These are phyloP conservation scores for Nelumbo lutea DNA, from an alignment of 164 flowering plant genomes.

Conservation along the genomic window DNA sequence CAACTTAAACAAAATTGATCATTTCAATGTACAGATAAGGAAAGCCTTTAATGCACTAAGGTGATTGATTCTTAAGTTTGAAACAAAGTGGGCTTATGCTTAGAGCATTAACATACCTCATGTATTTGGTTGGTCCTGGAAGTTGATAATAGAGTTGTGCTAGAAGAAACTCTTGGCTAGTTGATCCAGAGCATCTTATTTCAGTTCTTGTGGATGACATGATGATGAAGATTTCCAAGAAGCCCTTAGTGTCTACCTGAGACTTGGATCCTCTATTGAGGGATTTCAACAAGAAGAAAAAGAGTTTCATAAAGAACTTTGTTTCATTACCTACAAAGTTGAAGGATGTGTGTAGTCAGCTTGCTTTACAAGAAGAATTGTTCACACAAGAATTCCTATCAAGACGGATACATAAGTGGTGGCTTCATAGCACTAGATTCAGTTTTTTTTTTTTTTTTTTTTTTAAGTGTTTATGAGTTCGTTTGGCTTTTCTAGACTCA, in stretches of 20 bases:
- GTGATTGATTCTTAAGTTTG: not conserved
- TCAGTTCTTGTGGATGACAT: not conserved
- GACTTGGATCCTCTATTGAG: constrained; percentile 72
- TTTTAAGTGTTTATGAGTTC: not conserved
- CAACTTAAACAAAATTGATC: not conserved
- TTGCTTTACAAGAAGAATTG: constrained; percentile 59
- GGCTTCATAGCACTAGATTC: not conserved
- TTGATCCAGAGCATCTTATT: not conserved
- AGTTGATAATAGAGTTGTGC: not conserved
- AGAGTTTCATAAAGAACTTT: constrained; percentile 62
- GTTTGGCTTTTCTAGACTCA: not conserved
- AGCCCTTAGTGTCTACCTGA: constrained; percentile 13
- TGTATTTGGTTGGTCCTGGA: not conserved
- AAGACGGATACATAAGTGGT: not conserved
- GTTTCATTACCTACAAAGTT: constrained; percentile 83
- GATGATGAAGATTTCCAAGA: constrained; percentile 25
- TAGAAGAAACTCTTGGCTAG: not conserved
- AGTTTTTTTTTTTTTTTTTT: not conserved
- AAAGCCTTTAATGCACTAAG: not conserved
- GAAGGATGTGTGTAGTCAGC: constrained; percentile 74
- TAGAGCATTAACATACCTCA: not conserved
- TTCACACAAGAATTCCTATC: constrained; percentile 59
- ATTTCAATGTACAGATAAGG: not conserved
- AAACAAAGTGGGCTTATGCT: not conserved
- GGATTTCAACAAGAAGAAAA: constrained; percentile 85